These are phyloP conservation scores for Phaffia australis DNA, from an alignment of 768 basidiomycete genomes.

Conservation along the genomic window DNA sequence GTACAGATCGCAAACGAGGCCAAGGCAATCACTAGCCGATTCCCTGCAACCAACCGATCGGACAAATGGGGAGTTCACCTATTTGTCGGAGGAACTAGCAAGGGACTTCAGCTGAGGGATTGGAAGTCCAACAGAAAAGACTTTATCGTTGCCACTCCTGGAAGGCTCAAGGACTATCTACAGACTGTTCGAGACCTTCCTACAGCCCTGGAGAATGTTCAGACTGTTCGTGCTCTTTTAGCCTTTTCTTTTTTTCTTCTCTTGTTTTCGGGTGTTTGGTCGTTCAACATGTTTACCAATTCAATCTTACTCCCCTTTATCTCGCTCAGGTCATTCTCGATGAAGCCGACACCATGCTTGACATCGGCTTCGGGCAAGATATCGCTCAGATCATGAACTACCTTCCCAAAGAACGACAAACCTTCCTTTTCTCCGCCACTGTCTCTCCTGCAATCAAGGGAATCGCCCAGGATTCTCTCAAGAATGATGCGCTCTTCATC, in stretches of 20 bases:
- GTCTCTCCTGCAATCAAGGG: constrained; percentile 61
- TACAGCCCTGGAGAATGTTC: constrained; percentile 47
- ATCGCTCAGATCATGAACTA: constrained; percentile 58
- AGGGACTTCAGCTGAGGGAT: constrained; percentile 53
- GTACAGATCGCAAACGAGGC: constrained; percentile 83
- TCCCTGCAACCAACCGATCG: constrained; percentile 38
- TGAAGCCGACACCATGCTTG: constrained; percentile 80
- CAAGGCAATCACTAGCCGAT: constrained; percentile 51
- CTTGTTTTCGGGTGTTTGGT: background rate
- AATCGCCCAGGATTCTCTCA: constrained; percentile 53
- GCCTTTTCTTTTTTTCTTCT: background rate
- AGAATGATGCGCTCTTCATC: constrained; percentile 56
- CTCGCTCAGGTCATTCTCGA: constrained; percentile 65
- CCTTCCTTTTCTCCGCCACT: constrained; percentile 84
- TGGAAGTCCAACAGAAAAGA: constrained; percentile 59
- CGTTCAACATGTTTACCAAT: background rate
- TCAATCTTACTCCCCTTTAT: background rate
- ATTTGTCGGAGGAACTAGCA: constrained; percentile 66
- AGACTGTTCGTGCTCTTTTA: constrained; percentile 43
- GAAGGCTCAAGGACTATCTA: constrained; percentile 65
- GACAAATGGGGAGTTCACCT: constrained; percentile 53
- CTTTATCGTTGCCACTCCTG: constrained; percentile 83
- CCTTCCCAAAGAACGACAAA: constrained; percentile 68
- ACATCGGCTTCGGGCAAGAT: constrained; percentile 85
- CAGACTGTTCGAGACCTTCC: constrained; percentile 50